Conservation (phyloP, 306 rosid species). For the Oemleria cerasiformis region DNA sequence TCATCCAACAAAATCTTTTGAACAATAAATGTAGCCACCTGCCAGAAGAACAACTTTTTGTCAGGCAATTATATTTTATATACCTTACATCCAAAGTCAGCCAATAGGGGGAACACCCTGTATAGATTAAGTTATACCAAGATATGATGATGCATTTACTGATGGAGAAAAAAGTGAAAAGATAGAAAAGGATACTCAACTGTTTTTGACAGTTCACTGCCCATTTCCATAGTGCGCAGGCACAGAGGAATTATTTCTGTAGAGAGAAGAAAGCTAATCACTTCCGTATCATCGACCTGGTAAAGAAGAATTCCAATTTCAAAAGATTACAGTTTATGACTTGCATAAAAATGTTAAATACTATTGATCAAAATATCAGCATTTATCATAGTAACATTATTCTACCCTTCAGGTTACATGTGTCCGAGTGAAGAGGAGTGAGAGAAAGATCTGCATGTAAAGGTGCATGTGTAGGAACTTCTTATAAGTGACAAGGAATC, state of each 20-base stretch:
- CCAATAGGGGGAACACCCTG: background rate
- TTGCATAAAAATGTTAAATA: background rate
- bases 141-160: background rate
- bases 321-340: background rate
- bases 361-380: background rate
- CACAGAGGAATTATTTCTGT: conserved; percentile 78
- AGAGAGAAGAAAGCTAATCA: conserved; percentile 70
- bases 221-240: conserved; percentile 86
- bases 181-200: conserved; percentile 55
- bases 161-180: conserved; percentile 1
- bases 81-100: background rate
- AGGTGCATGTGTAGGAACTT: background rate
- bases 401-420: background rate
- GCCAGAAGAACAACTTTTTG: conserved; percentile 19
- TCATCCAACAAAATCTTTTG: conserved; percentile 72
- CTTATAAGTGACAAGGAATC: background rate
- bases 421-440: background rate
- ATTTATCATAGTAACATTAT: background rate
- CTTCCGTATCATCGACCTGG: conserved; percentile 76
- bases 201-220: conserved; percentile 74
- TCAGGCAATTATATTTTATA: conserved; percentile 29
- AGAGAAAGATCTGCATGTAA: background rate
- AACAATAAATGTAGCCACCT: conserved; percentile 78
- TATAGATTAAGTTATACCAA: background rate
- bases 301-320: background rate